A percentile compares a stretch with the other conserved stretches of the same genome.
Evolutionary conservation across 306 rosid genomes (phyloP).

Genomic region (Luffa acutangula): DNA sequence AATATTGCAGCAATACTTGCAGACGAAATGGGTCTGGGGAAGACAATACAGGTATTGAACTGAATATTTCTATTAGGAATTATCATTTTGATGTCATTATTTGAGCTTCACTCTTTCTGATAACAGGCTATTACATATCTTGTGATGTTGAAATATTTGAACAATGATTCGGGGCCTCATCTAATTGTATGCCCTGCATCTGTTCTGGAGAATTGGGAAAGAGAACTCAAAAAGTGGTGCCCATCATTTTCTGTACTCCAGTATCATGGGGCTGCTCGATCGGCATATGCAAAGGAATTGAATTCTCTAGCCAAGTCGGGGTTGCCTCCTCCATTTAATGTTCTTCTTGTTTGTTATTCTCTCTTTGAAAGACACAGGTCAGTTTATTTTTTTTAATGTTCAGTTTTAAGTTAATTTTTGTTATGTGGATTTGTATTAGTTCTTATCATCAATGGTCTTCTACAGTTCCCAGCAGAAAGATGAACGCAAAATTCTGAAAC

Average conservation of each 20-base stretch:
- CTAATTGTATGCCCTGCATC: conserved; percentile 98
- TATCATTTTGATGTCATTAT: neutral
- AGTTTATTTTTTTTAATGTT: neutral
- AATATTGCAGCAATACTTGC: conserved; percentile 81
- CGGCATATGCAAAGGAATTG: conserved; percentile 74
- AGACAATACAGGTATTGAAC: conserved; percentile 77
- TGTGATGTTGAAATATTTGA: conserved; percentile 63
- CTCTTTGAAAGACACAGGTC: conserved; percentile 98
- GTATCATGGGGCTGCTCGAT: conserved; percentile 70
- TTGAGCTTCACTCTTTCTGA: neutral
- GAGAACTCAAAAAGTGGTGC: conserved; percentile 89
- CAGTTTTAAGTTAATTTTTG: neutral
- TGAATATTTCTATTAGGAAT: neutral
- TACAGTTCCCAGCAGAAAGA: conserved; percentile 94
- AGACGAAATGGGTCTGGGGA: conserved; percentile 98
- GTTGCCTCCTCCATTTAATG: conserved; percentile 84
- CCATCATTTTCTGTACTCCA: conserved; percentile 79
- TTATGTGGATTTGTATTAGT: conserved; percentile 3
- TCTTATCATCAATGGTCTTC: conserved; percentile 21
- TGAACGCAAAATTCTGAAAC: conserved; percentile 83
- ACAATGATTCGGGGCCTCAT: conserved; percentile 91
- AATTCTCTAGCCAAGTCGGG: conserved; percentile 69
- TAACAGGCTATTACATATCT: conserved; percentile 84
- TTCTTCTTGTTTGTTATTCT: conserved; percentile 93
- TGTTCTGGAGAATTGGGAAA: conserved; percentile 97